These are phyloP conservation scores for Ceratobasidium sp. DNA, from an alignment of 1,284 basidiomycete species.

Conservation along the genomic window DNA sequence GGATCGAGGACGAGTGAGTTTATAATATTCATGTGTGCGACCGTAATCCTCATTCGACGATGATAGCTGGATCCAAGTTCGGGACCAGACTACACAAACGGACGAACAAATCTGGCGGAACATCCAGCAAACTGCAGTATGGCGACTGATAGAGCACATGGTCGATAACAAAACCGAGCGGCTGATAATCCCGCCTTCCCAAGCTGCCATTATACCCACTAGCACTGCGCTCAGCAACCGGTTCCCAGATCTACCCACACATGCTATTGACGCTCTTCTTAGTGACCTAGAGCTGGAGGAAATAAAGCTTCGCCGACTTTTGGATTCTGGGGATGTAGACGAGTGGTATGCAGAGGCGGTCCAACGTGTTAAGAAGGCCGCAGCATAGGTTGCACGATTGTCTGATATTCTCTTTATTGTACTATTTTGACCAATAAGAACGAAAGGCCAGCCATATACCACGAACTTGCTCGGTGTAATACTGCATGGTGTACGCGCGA, in stretches of 20 bases:
- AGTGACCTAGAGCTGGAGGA: constrained; percentile 34
- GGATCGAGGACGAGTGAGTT: constrained; percentile 51
- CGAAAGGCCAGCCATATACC: constrained; percentile 41
- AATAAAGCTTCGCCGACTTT: constrained; percentile 28
- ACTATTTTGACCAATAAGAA: constrained; percentile 33
- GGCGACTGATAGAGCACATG: constrained; percentile 32
- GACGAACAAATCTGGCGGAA: constrained; percentile 41
- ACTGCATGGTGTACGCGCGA: constrained; percentile 62
- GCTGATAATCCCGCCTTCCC: constrained; percentile 36
- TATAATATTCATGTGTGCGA: background rate
- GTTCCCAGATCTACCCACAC: constrained; percentile 31
- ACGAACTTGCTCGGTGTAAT: constrained; percentile 34
- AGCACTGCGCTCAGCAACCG: constrained; percentile 21
- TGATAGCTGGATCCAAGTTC: constrained; percentile 31
- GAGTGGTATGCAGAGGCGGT: constrained; percentile 40
- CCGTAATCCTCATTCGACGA: background rate
- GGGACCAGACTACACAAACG: constrained; percentile 32
- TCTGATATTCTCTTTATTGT: background rate
- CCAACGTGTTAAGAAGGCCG: constrained; percentile 9
- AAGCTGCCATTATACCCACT: constrained; percentile 34
- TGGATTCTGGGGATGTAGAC: constrained; percentile 30
- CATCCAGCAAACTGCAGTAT: constrained; percentile 40
- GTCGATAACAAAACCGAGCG: constrained; percentile 5
- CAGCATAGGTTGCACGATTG: background rate
- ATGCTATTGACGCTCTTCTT: constrained; percentile 30